These are phyloP conservation scores for Phallus indusiatus DNA, from an alignment of 768 basidiomycete species.

Conservation along the genomic window DNA sequence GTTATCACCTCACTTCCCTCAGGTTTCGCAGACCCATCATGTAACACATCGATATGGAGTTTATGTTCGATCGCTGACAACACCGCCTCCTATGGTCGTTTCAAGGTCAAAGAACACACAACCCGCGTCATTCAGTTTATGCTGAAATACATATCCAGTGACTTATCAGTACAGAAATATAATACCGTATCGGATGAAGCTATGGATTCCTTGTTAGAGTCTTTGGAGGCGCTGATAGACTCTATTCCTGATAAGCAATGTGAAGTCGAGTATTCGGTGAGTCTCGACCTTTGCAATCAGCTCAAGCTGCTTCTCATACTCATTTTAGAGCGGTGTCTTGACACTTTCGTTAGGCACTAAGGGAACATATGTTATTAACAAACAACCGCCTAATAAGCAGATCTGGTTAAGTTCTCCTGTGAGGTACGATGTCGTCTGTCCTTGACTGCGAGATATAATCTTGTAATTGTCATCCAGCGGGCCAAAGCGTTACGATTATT, in stretches of 20 bases:
- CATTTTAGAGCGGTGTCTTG: slow-evolving; percentile 76
- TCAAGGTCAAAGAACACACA: not conserved
- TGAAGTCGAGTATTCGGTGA: slow-evolving; percentile 86
- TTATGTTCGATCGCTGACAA: slow-evolving; percentile 7
- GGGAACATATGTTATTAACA: slow-evolving; percentile 93
- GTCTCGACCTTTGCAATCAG: slow-evolving; percentile 18
- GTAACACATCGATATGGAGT: not conserved
- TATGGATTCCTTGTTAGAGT: slow-evolving; percentile 70
- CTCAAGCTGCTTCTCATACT: not conserved
- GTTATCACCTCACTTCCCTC: not conserved
- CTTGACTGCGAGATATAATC: not conserved
- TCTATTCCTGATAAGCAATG: slow-evolving; percentile 40
- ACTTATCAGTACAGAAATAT: slow-evolving; percentile 56
- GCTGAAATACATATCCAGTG: slow-evolving; percentile 22
- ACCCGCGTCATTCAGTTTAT: not conserved
- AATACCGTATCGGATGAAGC: slow-evolving; percentile 62
- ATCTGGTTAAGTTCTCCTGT: slow-evolving; percentile 91
- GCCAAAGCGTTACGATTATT: slow-evolving; percentile 86
- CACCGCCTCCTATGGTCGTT: slow-evolving; percentile 12
- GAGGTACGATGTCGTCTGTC: slow-evolving; percentile 40
- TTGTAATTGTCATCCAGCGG: slow-evolving; percentile 42
- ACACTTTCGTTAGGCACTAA: slow-evolving; percentile 66
- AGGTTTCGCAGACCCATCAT: not conserved
- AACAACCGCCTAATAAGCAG: slow-evolving; percentile 95
- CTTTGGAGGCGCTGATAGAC: slow-evolving; percentile 66